Percentiles rank a stretch among this genome's conserved stretches.
Conservation (phyloP, 2,329 filamentous ascomycete genomes). For the Incumbomyces lentus region DNA sequence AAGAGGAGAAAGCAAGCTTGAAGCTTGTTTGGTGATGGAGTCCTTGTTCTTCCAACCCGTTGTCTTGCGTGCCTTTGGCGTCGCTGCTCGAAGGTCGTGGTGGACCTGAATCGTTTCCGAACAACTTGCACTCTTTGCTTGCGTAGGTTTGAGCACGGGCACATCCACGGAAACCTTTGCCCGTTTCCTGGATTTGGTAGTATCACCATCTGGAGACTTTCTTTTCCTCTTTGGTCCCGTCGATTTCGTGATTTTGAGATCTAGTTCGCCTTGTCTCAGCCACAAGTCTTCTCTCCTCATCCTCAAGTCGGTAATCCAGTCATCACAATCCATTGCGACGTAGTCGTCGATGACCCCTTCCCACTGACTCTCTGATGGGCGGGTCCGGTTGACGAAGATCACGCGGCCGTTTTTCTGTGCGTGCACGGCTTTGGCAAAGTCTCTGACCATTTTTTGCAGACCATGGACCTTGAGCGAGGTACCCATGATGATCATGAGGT, state of each 20-base stretch:
- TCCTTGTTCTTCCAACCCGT: constrained; percentile 5
- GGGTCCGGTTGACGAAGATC: constrained; percentile 63
- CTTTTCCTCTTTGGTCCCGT: constrained; percentile 16
- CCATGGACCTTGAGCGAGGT: constrained; percentile 63
- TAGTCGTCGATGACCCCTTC: constrained; percentile 64
- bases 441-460: constrained; percentile 58
- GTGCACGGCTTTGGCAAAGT: constrained; percentile 63
- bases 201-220: constrained; percentile 11
- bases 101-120: background rate
- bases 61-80: background rate
- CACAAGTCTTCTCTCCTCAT: constrained; percentile 50
- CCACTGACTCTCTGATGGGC: constrained; percentile 62
- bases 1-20: constrained; percentile 1
- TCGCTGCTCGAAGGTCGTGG: background rate
- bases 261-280: constrained; percentile 27
- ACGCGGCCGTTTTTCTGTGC: constrained; percentile 45
- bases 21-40: background rate
- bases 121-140: background rate
- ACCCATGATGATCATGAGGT: constrained; percentile 59
- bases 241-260: constrained; percentile 19
- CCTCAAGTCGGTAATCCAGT: constrained; percentile 57
- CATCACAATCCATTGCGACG: constrained; percentile 65
- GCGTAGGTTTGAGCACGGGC: background rate
- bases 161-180: constrained; percentile 9
- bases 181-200: constrained; percentile 12